These are phyloP conservation scores for Fragilaria crotonensis DNA, from an alignment of 108 stramenopile species.

Conservation along the genomic window DNA sequence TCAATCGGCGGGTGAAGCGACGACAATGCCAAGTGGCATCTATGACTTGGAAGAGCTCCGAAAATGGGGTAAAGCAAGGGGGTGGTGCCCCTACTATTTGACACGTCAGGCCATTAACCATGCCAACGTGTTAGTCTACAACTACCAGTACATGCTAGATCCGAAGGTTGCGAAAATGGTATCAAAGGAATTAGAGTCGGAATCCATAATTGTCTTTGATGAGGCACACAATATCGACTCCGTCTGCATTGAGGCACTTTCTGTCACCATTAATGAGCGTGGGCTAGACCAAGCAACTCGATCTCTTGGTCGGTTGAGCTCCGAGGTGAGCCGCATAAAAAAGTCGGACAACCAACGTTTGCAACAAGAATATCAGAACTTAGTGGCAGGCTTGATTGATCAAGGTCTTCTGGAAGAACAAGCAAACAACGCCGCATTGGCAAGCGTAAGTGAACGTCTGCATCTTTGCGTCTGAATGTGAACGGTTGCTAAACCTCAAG, in stretches of 20 bases:
- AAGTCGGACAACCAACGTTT: conserved; percentile 76
- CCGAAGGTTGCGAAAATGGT: conserved; percentile 95
- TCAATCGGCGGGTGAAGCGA: conserved; percentile 79
- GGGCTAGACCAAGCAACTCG: conserved; percentile 86
- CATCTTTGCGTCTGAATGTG: background rate
- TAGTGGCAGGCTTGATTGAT: conserved; percentile 79
- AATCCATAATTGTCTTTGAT: conserved; percentile 97
- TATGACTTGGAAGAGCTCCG: conserved; percentile 93
- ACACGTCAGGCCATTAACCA: conserved; percentile 95
- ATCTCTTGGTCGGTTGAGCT: conserved; percentile 71
- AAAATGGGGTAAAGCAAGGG: conserved; percentile 78
- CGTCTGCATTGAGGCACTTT: conserved; percentile 98
- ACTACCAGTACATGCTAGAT: conserved; percentile 99
- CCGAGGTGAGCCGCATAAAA: conserved; percentile 84
- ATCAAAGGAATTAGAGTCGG: conserved; percentile 91
- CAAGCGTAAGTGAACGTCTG: conserved; percentile 39
- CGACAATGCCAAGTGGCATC: conserved; percentile 87
- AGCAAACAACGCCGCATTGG: conserved; percentile 53
- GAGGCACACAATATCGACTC: conserved; percentile 99
- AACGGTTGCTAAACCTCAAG: background rate
- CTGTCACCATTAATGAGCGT: conserved; percentile 90
- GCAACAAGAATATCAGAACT: conserved; percentile 89
- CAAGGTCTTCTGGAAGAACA: conserved; percentile 72
- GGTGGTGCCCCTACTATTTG: conserved; percentile 99
- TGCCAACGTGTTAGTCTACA: conserved; percentile 97